Conservation (phyloP, 495 filamentous ascomycete species). For the Xylaria flabelliformis region DNA sequence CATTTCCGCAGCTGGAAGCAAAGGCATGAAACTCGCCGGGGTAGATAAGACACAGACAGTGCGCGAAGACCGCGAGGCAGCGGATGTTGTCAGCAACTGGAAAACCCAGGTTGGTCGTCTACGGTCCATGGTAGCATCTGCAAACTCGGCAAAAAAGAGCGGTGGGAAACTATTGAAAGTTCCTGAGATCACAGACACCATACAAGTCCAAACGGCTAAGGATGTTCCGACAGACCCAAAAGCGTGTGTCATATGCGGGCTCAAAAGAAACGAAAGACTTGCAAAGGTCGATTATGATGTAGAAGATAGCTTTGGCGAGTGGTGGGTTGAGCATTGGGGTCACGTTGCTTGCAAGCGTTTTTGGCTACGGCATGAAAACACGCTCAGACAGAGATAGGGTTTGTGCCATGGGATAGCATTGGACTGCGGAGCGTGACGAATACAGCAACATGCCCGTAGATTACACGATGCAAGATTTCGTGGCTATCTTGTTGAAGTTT, state of each 20-base stretch:
- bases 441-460: conserved; percentile 5
- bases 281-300: conserved; percentile 75
- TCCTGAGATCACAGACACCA: conserved; percentile 70
- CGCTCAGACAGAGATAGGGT: conserved; percentile 68
- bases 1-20: conserved; percentile 72
- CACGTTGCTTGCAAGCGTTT: conserved; percentile 81
- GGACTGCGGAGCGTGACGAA: background rate
- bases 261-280: conserved; percentile 85
- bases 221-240: conserved; percentile 73
- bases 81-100: conserved; percentile 79
- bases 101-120: conserved; percentile 68
- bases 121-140: conserved; percentile 61
- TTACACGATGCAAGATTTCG: background rate
- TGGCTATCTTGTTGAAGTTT: background rate
- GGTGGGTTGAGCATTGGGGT: conserved; percentile 93
- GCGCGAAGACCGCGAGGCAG: conserved; percentile 86
- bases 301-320: conserved; percentile 90
- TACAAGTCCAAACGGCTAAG: conserved; percentile 65
- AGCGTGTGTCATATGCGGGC: conserved; percentile 85
- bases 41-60: conserved; percentile 79
- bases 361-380: conserved; percentile 76
- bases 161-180: conserved; percentile 53
- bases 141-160: conserved; percentile 47
- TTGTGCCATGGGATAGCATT: background rate
- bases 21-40: conserved; percentile 90